Percentiles rank a stretch among this genome's conserved stretches.
Conservation (phyloP, 768 basidiomycete species). For the Kwoniella dejecticola region DNA sequence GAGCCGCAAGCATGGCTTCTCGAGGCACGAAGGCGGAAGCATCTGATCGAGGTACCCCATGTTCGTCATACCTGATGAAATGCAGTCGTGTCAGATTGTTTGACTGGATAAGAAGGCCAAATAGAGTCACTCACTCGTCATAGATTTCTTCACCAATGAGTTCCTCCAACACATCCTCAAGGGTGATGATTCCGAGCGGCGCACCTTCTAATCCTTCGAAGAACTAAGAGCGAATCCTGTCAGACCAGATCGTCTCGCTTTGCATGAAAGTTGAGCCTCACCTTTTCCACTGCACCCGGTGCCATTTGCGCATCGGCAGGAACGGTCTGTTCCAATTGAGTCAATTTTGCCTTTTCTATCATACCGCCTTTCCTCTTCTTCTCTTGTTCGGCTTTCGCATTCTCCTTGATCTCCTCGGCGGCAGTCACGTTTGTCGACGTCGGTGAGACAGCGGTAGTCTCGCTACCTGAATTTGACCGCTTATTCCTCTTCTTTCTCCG, state of each 20-base stretch:
- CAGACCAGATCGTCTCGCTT: not conserved
- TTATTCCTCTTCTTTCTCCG: slow-evolving; percentile 31
- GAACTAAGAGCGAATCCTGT: slow-evolving; percentile 63
- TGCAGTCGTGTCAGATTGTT: too few species aligned
- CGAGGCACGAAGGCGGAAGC: slow-evolving; percentile 58
- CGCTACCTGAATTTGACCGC: slow-evolving; percentile 7
- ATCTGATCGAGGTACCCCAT: slow-evolving; percentile 60
- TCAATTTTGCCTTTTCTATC: slow-evolving; percentile 49
- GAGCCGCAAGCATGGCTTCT: slow-evolving; percentile 41
- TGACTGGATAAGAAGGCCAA: not conserved
- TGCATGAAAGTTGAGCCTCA: too few species aligned
- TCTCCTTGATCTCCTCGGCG: slow-evolving; percentile 25
- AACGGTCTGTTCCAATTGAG: slow-evolving; percentile 73
- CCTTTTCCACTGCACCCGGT: slow-evolving; percentile 74
- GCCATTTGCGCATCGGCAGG: slow-evolving; percentile 83
- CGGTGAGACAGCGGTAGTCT: slow-evolving; percentile 3
- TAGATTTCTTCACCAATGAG: slow-evolving; percentile 91
- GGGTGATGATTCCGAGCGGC: slow-evolving; percentile 87
- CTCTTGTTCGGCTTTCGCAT: slow-evolving; percentile 19
- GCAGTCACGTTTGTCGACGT: slow-evolving; percentile 8
- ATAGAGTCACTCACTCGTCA: slow-evolving; percentile 70
- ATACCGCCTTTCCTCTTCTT: slow-evolving; percentile 41
- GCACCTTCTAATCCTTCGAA: slow-evolving; percentile 80
- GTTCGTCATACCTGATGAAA: slow-evolving; percentile 61
- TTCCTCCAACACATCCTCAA: slow-evolving; percentile 92